A percentile compares a stretch with the other conserved stretches of the same genome.
Conservation (phyloP, 106 monocot species). For the Ottelia alismoides region DNA sequence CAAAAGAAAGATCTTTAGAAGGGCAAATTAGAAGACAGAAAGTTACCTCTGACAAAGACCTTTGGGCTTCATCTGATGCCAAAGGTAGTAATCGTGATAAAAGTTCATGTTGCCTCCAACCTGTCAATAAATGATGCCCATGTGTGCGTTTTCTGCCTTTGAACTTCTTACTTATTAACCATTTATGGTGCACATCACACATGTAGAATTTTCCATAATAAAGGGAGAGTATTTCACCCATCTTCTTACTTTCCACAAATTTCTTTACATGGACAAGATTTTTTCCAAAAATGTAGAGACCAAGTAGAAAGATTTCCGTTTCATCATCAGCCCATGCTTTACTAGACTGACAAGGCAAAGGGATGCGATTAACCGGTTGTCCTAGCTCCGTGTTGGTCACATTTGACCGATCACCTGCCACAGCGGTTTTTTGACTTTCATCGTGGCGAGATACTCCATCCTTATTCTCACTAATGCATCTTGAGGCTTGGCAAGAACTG, state of each 20-base stretch:
- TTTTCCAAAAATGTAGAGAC: conserved; percentile 87
- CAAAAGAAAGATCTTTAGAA: no score
- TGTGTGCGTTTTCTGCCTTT: conserved; percentile 44
- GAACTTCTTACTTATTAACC: conserved; percentile 63
- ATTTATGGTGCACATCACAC: conserved; percentile 53
- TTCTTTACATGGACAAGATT: conserved; percentile 48
- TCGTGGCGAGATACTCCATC: conserved; percentile 2
- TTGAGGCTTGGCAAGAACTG: not conserved
- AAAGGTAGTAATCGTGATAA: conserved; percentile 40
- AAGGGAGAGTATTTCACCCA: conserved; percentile 65
- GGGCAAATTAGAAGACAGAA: not conserved
- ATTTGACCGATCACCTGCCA: not conserved
- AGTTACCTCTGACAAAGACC: conserved; percentile 49
- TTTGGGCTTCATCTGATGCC: conserved; percentile 27
- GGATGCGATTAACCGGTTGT: not conserved
- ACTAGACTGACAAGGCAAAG: conserved; percentile 25
- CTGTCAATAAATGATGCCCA: conserved; percentile 73
- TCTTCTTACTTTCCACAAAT: conserved; percentile 47
- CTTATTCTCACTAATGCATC: not conserved
- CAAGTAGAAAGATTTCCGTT: conserved; percentile 60
- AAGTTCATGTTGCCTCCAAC: conserved; percentile 74
- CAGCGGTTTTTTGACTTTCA: not conserved
- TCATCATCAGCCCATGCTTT: conserved; percentile 46
- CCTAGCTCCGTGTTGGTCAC: not conserved
- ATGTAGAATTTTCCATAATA: conserved; percentile 91